A percentile compares a stretch with the other conserved stretches of the same genome.
These are phyloP conservation scores for Podospora australis DNA, from an alignment of 495 filamentous ascomycete species.

Conservation along the genomic window DNA sequence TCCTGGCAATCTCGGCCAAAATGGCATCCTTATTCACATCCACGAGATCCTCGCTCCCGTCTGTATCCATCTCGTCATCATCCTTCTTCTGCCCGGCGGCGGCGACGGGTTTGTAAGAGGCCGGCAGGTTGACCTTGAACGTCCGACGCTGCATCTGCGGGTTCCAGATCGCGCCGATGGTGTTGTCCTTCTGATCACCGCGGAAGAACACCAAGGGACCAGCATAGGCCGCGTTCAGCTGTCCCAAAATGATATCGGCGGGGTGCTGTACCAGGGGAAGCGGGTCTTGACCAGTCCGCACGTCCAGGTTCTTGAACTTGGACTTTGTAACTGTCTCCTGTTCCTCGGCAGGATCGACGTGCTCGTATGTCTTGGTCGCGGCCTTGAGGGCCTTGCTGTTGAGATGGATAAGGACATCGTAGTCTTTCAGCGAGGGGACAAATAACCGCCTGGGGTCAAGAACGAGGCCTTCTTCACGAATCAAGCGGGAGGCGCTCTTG, in stretches of 20 bases:
- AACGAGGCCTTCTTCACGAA: conserved; percentile 51
- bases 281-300: conserved; percentile 26
- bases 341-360: conserved; percentile 22
- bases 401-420: conserved; percentile 77
- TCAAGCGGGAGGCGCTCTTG: conserved; percentile 56
- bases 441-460: conserved; percentile 62
- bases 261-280: conserved; percentile 45
- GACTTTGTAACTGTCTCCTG: conserved; percentile 9
- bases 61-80: conserved; percentile 16
- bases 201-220: conserved; percentile 70
- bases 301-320: conserved; percentile 69
- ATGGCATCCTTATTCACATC: conserved; percentile 67
- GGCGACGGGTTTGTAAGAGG: conserved; percentile 55
- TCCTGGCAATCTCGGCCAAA: conserved; percentile 69
- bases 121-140: conserved; percentile 64
- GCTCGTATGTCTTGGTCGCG: conserved; percentile 16
- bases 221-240: conserved; percentile 55
- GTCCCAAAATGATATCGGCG: conserved; percentile 45
- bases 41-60: conserved; percentile 34
- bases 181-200: conserved; percentile 45
- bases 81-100: neutral
- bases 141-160: conserved; percentile 48
- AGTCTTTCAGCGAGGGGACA: conserved; percentile 59
- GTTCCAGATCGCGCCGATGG: conserved; percentile 79
- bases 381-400: conserved; percentile 41